These are phyloP conservation scores for Puccinia coronata DNA, from an alignment of 1,284 basidiomycete genomes.

Conservation along the genomic window DNA sequence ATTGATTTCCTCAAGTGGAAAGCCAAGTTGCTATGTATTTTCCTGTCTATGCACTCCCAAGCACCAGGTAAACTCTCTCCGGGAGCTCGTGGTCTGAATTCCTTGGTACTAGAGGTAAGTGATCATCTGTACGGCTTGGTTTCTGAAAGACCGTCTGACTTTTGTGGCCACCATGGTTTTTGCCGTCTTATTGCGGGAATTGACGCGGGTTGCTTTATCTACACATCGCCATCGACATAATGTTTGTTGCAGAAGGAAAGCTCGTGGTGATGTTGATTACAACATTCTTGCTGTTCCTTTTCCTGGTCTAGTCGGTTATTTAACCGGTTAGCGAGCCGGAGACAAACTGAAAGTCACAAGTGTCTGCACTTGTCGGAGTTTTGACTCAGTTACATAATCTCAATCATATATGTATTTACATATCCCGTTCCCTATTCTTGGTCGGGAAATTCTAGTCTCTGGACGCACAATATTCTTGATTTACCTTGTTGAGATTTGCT, in stretches of 20 bases:
- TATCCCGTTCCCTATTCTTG: not conserved
- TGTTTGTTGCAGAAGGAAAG: not conserved
- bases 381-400: constrained; percentile 8
- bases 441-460: constrained; percentile 13
- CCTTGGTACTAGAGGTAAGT: no score
- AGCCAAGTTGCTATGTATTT: no score
- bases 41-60: no score
- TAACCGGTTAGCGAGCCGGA: constrained; percentile 6
- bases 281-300: not conserved
- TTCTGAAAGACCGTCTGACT: no score
- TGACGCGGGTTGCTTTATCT: no score
- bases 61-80: no score
- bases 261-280: not conserved
- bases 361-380: constrained; percentile 23
- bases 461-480: constrained; percentile 18
- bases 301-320: constrained; percentile 14
- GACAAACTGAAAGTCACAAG: constrained; percentile 11
- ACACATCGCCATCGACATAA: not conserved
- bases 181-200: no score
- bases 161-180: no score
- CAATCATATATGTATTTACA: not conserved
- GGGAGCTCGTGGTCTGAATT: no score
- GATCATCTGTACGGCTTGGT: no score
- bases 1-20: no score
- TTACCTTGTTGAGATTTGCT: not conserved